These are phyloP conservation scores for Xylaria palmicola DNA, from an alignment of 495 filamentous ascomycete genomes.

Conservation along the genomic window DNA sequence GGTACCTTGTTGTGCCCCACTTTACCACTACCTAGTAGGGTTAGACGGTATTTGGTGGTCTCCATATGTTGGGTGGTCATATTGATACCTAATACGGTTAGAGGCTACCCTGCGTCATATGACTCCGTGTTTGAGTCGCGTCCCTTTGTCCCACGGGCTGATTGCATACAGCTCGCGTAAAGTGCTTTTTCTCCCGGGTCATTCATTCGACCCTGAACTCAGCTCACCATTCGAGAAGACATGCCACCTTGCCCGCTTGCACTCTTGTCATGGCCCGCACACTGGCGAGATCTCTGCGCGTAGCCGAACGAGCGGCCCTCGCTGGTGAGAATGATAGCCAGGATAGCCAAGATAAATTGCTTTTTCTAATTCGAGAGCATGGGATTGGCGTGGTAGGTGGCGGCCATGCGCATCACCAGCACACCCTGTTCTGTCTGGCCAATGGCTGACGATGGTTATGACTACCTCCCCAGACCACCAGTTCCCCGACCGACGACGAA, in stretches of 20 bases:
- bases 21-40: neutral
- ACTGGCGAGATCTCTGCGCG: slow-evolving; percentile 9
- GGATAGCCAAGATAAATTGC: slow-evolving; percentile 27
- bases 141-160: neutral
- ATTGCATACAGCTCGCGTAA: neutral
- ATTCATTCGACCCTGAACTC: neutral
- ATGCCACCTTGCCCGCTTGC: slow-evolving; percentile 17
- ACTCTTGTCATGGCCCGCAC: slow-evolving; percentile 22
- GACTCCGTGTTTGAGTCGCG: slow-evolving; percentile 25
- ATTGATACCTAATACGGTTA: neutral
- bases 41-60: too few species aligned
- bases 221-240: slow-evolving; percentile 4
- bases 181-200: neutral
- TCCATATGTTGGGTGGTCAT: too few species aligned
- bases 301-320: slow-evolving; percentile 16
- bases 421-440: slow-evolving; percentile 8
- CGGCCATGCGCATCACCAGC: slow-evolving; percentile 7
- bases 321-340: slow-evolving; percentile 25
- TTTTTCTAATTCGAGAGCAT: slow-evolving; percentile 20
- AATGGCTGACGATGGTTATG: slow-evolving; percentile 8
- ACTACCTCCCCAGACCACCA: slow-evolving; percentile 5
- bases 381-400: slow-evolving; percentile 31
- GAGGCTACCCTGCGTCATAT: slow-evolving; percentile 18
- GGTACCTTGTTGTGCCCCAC: neutral
- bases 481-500: slow-evolving; percentile 6